These are phyloP conservation scores for Tranzscheliella williamsii DNA, from an alignment of 1,284 basidiomycete genomes.

Conservation along the genomic window DNA sequence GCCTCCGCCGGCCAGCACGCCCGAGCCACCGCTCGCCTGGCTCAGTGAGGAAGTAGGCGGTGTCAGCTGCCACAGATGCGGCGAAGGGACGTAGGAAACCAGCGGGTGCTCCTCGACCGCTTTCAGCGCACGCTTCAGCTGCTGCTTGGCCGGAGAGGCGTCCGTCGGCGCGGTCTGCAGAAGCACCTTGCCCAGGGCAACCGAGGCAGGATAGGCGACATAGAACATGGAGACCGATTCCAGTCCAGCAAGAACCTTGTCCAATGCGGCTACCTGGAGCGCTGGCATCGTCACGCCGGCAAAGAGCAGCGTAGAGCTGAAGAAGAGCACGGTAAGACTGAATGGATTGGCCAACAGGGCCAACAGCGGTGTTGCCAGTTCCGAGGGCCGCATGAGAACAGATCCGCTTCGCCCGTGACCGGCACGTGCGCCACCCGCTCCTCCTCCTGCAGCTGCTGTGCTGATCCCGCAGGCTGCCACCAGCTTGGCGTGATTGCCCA, in stretches of 20 bases:
- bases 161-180: conserved; percentile 51
- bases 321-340: conserved; percentile 56
- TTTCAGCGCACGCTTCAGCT: conserved; percentile 40
- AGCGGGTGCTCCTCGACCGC: conserved; percentile 51
- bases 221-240: conserved; percentile 57
- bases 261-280: conserved; percentile 54
- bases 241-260: conserved; percentile 58
- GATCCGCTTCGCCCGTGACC: conserved; percentile 39
- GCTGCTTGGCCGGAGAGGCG: conserved; percentile 16
- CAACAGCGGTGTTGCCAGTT: conserved; percentile 35
- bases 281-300: conserved; percentile 48
- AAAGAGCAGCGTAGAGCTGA: conserved; percentile 43
- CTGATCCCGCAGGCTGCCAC: conserved; percentile 57
- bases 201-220: conserved; percentile 49
- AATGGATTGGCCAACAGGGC: conserved; percentile 57
- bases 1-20: conserved; percentile 17
- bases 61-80: conserved; percentile 57
- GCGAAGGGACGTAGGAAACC: conserved; percentile 42
- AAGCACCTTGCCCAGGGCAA: conserved; percentile 53
- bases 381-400: conserved; percentile 42
- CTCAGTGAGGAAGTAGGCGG: conserved; percentile 46
- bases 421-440: conserved; percentile 13
- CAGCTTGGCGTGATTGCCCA: conserved; percentile 53
- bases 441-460: conserved; percentile 41
- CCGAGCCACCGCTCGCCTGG: conserved; percentile 21